These are phyloP conservation scores for Candida incommunis DNA, from an alignment of 805 yeast species.

Conservation along the genomic window DNA sequence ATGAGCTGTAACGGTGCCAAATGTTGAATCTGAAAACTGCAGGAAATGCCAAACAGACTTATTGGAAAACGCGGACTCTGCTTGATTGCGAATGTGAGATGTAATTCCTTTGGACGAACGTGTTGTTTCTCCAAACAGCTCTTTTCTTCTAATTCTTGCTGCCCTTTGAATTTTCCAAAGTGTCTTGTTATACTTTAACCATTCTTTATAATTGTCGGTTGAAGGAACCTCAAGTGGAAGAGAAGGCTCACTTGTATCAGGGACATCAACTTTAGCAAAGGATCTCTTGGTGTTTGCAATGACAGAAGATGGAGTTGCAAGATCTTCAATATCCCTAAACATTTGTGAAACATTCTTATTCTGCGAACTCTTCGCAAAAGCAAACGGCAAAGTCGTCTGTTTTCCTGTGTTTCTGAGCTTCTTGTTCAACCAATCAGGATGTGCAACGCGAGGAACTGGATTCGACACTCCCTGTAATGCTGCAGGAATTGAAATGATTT, in stretches of 20 bases:
- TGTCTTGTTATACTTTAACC: constrained; percentile 61
- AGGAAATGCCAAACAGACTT: constrained; percentile 74
- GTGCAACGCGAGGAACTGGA: constrained; percentile 89
- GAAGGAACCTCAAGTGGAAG: constrained; percentile 15
- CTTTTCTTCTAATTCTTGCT: constrained; percentile 55
- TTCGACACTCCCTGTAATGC: constrained; percentile 77
- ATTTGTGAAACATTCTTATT: constrained; percentile 13
- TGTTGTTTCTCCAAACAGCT: constrained; percentile 59
- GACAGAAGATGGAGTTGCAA: constrained; percentile 19
- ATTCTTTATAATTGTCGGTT: constrained; percentile 25
- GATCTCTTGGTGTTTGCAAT: constrained; percentile 6
- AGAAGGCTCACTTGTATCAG: constrained; percentile 9
- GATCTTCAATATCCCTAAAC: constrained; percentile 64
- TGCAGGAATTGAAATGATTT: constrained; percentile 93
- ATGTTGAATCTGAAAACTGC: constrained; percentile 39
- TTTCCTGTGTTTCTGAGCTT: constrained; percentile 50
- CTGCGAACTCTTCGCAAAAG: constrained; percentile 30
- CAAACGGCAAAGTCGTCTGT: constrained; percentile 49
- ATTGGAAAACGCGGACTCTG: constrained; percentile 51
- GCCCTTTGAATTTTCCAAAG: constrained; percentile 76
- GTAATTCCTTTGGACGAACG: constrained; percentile 43
- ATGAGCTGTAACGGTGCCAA: constrained; percentile 40
- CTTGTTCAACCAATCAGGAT: constrained; percentile 83
- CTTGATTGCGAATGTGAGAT: constrained; percentile 45
- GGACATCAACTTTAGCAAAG: constrained; percentile 13